Percentiles rank a stretch among this genome's conserved stretches.
These are phyloP conservation scores for Taphrina deformans DNA, from an alignment of 1,139 yeast genomes.

Conservation along the genomic window DNA sequence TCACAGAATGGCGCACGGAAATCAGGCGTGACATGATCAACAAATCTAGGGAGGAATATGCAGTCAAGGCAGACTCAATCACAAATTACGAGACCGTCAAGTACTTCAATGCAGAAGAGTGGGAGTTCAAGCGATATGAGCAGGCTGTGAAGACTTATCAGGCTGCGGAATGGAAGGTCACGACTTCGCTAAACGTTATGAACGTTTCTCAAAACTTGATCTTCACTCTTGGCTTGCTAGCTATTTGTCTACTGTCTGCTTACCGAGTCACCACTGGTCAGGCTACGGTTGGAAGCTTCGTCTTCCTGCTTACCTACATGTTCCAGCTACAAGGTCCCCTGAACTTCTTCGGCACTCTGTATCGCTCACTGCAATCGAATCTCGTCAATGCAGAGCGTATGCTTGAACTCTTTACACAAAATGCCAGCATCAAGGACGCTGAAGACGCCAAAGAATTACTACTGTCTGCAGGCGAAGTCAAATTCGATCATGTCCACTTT, in stretches of 20 bases:
- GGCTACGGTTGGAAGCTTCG: conserved; percentile 89
- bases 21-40: conserved; percentile 86
- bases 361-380: conserved; percentile 38
- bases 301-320: conserved; percentile 54
- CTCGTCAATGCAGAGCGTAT: conserved; percentile 39
- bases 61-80: conserved; percentile 87
- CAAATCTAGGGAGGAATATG: conserved; percentile 93
- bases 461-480: conserved; percentile 57
- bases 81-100: conserved; percentile 93
- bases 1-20: conserved; percentile 93
- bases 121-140: conserved; percentile 78
- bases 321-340: conserved; percentile 73
- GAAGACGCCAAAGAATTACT: conserved; percentile 57
- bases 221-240: conserved; percentile 85
- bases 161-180: conserved; percentile 80
- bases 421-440: conserved; percentile 37
- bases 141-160: conserved; percentile 73
- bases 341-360: conserved; percentile 39
- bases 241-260: conserved; percentile 98
- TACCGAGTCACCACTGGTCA: conserved; percentile 79
- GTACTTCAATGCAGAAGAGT: conserved; percentile 84
- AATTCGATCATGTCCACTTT: conserved; percentile 86
- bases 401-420: conserved; percentile 36
- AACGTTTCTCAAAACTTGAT: conserved; percentile 90
- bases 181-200: conserved; percentile 83